Conservation (phyloP, 345 rosid species). For the Populus euphratica region DNA sequence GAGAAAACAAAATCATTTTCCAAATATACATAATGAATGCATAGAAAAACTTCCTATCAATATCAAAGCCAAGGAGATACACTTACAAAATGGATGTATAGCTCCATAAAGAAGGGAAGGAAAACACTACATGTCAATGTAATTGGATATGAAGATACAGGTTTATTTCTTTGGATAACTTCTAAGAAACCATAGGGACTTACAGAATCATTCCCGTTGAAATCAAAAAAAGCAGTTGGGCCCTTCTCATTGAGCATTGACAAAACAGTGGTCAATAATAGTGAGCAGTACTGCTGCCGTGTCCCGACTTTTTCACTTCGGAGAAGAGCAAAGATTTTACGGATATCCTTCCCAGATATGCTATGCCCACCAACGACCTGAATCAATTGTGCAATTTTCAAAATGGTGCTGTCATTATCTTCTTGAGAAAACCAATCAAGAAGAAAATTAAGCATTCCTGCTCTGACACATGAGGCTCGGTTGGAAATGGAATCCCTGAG, state of each 20-base stretch:
- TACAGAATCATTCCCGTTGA: conserved; percentile 84
- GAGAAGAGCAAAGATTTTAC: conserved; percentile 89
- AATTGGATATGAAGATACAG: too few relatives aligned
- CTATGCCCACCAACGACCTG: conserved; percentile 96
- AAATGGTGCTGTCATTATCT: conserved; percentile 60
- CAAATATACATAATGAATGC: too few relatives aligned
- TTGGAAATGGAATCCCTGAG: conserved; percentile 88
- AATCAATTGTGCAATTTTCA: conserved; percentile 79
- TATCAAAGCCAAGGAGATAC: too few relatives aligned
- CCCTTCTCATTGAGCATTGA: conserved; percentile 98
- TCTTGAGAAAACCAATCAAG: conserved; percentile 94
- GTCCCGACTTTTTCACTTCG: conserved; percentile 89
- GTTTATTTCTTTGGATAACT: background rate
- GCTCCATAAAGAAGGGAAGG: too few relatives aligned
- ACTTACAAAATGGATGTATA: too few relatives aligned
- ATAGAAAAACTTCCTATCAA: too few relatives aligned
- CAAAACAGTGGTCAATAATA: conserved; percentile 67
- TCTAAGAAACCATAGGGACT: conserved; percentile 31
- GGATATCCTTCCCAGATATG: conserved; percentile 96
- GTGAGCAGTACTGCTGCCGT: conserved; percentile 73
- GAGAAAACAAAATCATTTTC: too few relatives aligned
- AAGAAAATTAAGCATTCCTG: conserved; percentile 90
- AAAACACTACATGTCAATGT: too few relatives aligned
- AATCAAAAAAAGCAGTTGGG: conserved; percentile 89
- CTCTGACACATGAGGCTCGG: conserved; percentile 82